Evolutionary conservation across 192 early-diverging fungal genomes (phyloP).

Genomic region (Mortierella hygrophila): DNA sequence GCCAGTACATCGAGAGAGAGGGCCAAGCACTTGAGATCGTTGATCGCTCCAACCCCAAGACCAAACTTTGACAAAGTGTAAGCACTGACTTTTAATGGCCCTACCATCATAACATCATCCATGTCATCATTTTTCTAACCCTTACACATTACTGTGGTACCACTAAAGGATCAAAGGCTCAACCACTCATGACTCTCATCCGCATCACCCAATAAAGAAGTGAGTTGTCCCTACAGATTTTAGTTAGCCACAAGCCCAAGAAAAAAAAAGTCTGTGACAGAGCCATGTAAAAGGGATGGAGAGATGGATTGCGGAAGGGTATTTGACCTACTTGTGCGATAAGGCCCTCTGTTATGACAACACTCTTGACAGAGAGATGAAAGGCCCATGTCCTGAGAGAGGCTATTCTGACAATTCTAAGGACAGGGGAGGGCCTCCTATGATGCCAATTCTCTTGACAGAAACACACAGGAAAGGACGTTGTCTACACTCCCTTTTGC

Average conservation of each 20-base stretch:
- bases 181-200: slow-evolving; percentile 2
- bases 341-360: background rate
- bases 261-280: background rate
- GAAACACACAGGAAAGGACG: no score
- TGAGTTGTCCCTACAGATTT: background rate
- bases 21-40: slow-evolving; percentile 22
- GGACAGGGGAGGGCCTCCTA: background rate
- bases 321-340: background rate
- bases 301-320: background rate
- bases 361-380: background rate
- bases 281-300: background rate
- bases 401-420: background rate
- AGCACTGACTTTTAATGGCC: slow-evolving; percentile 4
- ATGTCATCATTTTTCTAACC: slow-evolving; percentile 1
- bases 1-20: slow-evolving; percentile 23
- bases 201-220: slow-evolving; percentile 9
- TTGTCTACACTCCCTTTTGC: no score
- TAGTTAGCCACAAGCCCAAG: background rate
- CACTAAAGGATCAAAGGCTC: slow-evolving; percentile 3
- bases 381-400: background rate
- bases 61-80: slow-evolving; percentile 22
- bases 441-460: no score
- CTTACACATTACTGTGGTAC: background rate
- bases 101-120: background rate
- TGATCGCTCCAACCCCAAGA: slow-evolving; percentile 21